These are phyloP conservation scores for Petunia axillaris DNA, from an alignment of 257 asterid genomes.

Conservation along the genomic window DNA sequence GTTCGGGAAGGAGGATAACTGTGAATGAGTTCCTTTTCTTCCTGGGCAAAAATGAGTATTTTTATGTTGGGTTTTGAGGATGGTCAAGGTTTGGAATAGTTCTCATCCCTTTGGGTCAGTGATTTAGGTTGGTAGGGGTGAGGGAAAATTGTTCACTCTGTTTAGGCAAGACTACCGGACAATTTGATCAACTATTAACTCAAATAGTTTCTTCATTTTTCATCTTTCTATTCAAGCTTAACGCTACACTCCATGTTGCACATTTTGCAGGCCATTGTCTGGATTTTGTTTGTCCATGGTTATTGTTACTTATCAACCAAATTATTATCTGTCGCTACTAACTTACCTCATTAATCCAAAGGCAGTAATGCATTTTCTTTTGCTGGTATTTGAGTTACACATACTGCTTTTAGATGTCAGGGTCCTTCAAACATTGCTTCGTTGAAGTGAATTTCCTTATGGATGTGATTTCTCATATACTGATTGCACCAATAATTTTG, in stretches of 20 bases:
- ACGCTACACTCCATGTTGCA: not conserved
- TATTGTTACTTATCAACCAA: not conserved
- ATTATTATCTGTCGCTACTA: too few relatives aligned
- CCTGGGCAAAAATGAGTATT: not conserved
- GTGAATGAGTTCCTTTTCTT: not conserved
- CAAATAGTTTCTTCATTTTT: not conserved
- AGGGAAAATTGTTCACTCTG: not conserved
- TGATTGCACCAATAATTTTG: not conserved
- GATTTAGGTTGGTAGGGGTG: not conserved
- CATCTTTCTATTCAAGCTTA: not conserved
- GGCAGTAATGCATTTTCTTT: not conserved
- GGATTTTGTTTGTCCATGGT: not conserved
- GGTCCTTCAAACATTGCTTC: not conserved
- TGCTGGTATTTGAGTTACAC: not conserved
- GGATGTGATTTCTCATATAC: conserved; percentile 1
- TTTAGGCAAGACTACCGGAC: not conserved
- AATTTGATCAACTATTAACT: not conserved
- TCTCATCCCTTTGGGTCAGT: not conserved
- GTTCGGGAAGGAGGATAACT: not conserved
- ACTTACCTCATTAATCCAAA: not conserved
- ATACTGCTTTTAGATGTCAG: not conserved
- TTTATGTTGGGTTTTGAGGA: not conserved
- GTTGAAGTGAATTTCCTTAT: conserved; percentile 6
- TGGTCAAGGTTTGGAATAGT: not conserved
- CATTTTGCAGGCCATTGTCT: not conserved